phyloP scores from a whole-genome alignment of 2,329 filamentous ascomycete species.

The Acrocalymma vagum region DNA sequence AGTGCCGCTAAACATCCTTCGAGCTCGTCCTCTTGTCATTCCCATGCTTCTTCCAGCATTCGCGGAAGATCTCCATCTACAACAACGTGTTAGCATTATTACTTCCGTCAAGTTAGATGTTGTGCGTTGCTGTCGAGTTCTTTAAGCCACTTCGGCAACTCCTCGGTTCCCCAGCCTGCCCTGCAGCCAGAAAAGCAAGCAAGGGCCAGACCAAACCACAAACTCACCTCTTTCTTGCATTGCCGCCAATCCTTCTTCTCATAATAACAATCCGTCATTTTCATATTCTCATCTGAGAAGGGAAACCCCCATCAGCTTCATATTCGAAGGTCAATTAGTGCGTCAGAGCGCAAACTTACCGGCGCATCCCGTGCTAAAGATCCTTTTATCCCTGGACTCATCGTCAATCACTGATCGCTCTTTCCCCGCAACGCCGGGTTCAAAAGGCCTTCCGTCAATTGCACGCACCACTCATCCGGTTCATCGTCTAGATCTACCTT shows the following conservation, averaged over 20 bases:
- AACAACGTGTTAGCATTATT: slow-evolving; percentile 1
- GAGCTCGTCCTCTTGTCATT: slow-evolving; percentile 84
- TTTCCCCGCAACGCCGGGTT: slow-evolving; percentile 9
- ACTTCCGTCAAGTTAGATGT: background rate
- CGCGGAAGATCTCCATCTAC: slow-evolving; percentile 88
- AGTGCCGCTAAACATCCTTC: slow-evolving; percentile 76
- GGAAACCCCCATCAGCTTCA: too few species aligned
- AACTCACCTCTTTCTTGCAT: slow-evolving; percentile 85
- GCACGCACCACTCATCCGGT: slow-evolving; percentile 88
- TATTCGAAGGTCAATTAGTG: slow-evolving; percentile 1
- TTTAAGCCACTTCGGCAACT: slow-evolving; percentile 30
- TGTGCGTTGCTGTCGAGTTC: slow-evolving; percentile 5
- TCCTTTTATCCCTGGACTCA: slow-evolving; percentile 85
- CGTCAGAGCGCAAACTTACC: slow-evolving; percentile 61
- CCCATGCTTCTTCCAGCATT: slow-evolving; percentile 90
- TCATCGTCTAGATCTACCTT: slow-evolving; percentile 76
- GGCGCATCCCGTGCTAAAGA: slow-evolving; percentile 94
- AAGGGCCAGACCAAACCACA: slow-evolving; percentile 7
- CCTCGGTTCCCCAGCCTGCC: slow-evolving; percentile 28
- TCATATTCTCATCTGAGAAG: slow-evolving; percentile 79
- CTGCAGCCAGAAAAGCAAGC: background rate
- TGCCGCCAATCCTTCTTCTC: slow-evolving; percentile 95
- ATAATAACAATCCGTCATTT: slow-evolving; percentile 94
- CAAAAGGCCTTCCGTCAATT: slow-evolving; percentile 17
- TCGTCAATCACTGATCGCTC: slow-evolving; percentile 12